These are phyloP conservation scores for Debaryomyces subglobosus DNA, from an alignment of 1,139 yeast genomes.

Conservation along the genomic window DNA sequence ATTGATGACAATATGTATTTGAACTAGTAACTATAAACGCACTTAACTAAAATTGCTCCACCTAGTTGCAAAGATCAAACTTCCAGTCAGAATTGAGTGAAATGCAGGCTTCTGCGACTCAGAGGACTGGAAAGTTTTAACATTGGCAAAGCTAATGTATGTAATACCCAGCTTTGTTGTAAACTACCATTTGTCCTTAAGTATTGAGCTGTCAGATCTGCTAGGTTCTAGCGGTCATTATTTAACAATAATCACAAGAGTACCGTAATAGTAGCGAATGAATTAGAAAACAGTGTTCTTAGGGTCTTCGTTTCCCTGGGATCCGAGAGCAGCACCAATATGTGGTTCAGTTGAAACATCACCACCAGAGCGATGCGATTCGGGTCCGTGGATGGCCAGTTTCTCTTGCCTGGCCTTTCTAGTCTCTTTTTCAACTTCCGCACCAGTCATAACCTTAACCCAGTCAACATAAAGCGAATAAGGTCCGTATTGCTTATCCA, in stretches of 20 bases:
- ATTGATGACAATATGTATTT: constrained; percentile 2
- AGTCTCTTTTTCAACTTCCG: constrained; percentile 46
- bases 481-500: constrained; percentile 82
- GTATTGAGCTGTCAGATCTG: not conserved
- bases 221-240: not conserved
- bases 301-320: constrained; percentile 7
- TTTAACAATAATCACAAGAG: not conserved
- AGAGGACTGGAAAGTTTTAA: not conserved
- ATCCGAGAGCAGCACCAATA: constrained; percentile 9
- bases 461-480: constrained; percentile 71
- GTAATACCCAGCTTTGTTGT: not conserved
- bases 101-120: not conserved
- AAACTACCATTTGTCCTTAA: not conserved
- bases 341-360: constrained; percentile 18
- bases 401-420: constrained; percentile 34
- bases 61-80: not conserved
- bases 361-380: constrained; percentile 15
- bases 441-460: constrained; percentile 69
- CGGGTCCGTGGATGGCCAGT: constrained; percentile 19
- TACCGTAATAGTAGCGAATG: not conserved
- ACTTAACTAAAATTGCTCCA: not conserved
- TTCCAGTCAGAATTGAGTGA: not conserved
- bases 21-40: constrained; percentile 3
- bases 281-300: constrained; percentile 7
- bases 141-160: not conserved